phyloP scores from a whole-genome alignment of 2,329 filamentous ascomycete species.

The Talaromyces albobiverticillius region DNA sequence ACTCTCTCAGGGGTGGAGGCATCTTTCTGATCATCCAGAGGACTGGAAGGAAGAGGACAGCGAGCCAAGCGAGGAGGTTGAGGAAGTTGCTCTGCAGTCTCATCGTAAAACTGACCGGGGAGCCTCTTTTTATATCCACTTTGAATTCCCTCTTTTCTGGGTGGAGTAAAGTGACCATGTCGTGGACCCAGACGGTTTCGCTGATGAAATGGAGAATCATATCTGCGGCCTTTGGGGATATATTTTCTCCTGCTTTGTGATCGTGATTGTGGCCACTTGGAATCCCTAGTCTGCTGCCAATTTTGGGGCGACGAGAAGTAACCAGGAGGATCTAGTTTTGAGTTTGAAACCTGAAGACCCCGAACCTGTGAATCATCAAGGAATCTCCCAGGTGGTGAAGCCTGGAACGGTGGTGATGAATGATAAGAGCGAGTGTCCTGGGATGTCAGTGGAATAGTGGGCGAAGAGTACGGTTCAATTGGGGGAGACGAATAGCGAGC shows the following conservation, averaged over 20 bases:
- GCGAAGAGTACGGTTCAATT: not conserved
- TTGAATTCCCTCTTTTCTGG: not conserved
- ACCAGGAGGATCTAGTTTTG: not conserved
- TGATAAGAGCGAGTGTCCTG: slow-evolving; percentile 3
- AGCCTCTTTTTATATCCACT: not conserved
- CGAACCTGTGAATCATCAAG: not conserved
- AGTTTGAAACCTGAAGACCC: not conserved
- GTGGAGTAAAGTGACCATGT: not conserved
- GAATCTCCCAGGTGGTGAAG: not conserved
- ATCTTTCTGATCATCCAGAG: slow-evolving; percentile 21
- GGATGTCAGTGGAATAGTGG: slow-evolving; percentile 8
- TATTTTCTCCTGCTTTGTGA: slow-evolving; percentile 9
- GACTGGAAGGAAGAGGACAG: slow-evolving; percentile 26
- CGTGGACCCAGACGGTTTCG: not conserved
- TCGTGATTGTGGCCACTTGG: slow-evolving; percentile 9
- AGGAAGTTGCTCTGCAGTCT: slow-evolving; percentile 13
- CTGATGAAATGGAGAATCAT: slow-evolving; percentile 2
- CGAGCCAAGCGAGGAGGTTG: slow-evolving; percentile 21
- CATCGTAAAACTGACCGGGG: not conserved
- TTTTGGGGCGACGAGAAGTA: not conserved
- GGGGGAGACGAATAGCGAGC: not conserved
- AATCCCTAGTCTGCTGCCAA: not conserved
- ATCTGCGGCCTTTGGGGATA: not conserved
- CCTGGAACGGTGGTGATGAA: not conserved
- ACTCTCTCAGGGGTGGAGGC: not conserved